A percentile compares a stretch with the other conserved stretches of the same genome.
These are phyloP conservation scores for Solanum dulcamara DNA, from an alignment of 257 asterid genomes.

Conservation along the genomic window DNA sequence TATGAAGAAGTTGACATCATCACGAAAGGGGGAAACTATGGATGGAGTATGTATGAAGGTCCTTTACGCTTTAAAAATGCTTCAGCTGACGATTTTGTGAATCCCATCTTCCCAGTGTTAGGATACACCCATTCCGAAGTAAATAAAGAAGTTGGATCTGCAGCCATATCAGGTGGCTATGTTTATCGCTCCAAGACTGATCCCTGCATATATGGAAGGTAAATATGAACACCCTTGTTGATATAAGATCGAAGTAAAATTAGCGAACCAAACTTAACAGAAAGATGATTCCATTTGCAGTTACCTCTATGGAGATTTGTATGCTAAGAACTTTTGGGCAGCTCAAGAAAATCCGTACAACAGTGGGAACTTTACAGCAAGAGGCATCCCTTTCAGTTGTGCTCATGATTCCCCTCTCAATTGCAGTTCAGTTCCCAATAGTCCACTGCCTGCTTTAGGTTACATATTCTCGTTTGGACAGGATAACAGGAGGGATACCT, in stretches of 20 bases:
- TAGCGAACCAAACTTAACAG: background rate
- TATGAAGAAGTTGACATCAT: conserved; percentile 85
- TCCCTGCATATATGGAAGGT: conserved; percentile 93
- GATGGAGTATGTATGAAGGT: conserved; percentile 88
- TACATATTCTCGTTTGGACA: conserved; percentile 72
- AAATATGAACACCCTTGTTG: conserved; percentile 1
- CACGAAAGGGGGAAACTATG: conserved; percentile 87
- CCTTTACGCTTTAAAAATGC: conserved; percentile 36
- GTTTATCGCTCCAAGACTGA: conserved; percentile 73
- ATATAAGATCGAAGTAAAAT: background rate
- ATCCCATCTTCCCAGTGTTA: conserved; percentile 61
- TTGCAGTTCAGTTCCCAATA: conserved; percentile 57
- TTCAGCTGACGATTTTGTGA: conserved; percentile 41
- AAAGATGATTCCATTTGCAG: conserved; percentile 24
- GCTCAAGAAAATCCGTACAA: conserved; percentile 56
- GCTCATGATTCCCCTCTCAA: conserved; percentile 72
- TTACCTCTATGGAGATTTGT: conserved; percentile 80
- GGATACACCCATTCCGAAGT: conserved; percentile 67
- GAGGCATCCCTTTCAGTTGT: conserved; percentile 51
- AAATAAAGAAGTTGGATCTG: conserved; percentile 60
- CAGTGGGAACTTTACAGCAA: conserved; percentile 71
- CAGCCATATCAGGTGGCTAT: conserved; percentile 82
- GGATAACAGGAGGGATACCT: conserved; percentile 66
- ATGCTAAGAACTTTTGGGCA: conserved; percentile 67
- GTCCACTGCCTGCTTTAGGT: conserved; percentile 57